Percentiles rank a stretch among this genome's conserved stretches.
phyloP scores from a whole-genome alignment of 805 yeast species.

The Scheffersomyces amazonensis region DNA sequence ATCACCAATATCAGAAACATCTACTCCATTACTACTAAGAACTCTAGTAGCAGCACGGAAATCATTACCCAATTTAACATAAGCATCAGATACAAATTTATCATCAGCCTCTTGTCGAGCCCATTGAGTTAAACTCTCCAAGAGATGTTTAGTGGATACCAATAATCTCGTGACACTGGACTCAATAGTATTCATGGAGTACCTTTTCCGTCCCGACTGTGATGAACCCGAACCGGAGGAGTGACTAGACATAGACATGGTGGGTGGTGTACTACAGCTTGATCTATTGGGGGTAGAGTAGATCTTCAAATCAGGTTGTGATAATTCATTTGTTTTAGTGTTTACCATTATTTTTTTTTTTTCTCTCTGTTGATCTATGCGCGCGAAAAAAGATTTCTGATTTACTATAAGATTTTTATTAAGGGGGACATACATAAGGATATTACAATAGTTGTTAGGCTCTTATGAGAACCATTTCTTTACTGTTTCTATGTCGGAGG shows the following conservation, averaged over 20 bases:
- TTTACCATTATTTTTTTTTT: neutral
- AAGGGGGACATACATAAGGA: too few relatives aligned
- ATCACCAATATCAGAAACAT: conserved; percentile 80
- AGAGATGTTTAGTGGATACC: conserved; percentile 82
- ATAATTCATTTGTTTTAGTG: too few relatives aligned
- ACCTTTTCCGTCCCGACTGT: conserved; percentile 10
- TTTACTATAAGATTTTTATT: too few relatives aligned
- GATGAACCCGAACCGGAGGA: neutral
- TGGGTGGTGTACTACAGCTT: too few relatives aligned
- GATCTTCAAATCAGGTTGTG: too few relatives aligned
- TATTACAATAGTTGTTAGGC: neutral
- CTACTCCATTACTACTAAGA: conserved; percentile 75
- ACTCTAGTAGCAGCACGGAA: conserved; percentile 83
- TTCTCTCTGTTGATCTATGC: too few relatives aligned
- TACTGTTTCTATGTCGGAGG: conserved; percentile 51
- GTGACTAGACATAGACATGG: too few relatives aligned
- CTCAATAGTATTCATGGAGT: conserved; percentile 55
- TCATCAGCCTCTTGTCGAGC: conserved; percentile 78
- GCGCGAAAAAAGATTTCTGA: too few relatives aligned
- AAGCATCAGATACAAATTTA: conserved; percentile 81
- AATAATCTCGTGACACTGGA: conserved; percentile 74
- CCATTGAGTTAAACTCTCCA: conserved; percentile 91
- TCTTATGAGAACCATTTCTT: conserved; percentile 52
- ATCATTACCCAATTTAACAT: conserved; percentile 90
- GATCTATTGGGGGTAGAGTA: too few relatives aligned